Evolutionary conservation across 306 rosid genomes (phyloP).

Genomic region (Fagus sylvatica): DNA sequence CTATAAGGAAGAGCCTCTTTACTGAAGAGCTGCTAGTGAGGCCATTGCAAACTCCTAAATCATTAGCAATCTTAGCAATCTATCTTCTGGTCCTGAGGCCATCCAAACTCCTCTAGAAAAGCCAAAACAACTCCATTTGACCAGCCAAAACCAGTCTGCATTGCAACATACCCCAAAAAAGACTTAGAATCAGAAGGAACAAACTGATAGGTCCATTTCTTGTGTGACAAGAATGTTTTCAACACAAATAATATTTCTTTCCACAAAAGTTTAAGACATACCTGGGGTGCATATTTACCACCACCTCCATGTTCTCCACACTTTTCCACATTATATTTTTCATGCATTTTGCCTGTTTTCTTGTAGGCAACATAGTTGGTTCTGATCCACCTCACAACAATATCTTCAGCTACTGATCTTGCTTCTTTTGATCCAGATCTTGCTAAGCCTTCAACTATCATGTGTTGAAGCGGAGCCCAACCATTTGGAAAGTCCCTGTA

Average conservation of each 20-base stretch:
- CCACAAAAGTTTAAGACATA: conserved; percentile 5
- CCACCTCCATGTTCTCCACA: conserved; percentile 86
- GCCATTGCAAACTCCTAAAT: conserved; percentile 8
- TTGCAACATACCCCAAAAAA: conserved; percentile 27
- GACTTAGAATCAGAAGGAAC: neutral
- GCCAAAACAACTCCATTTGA: conserved; percentile 91
- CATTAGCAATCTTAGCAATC: conserved; percentile 54
- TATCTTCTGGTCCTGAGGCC: conserved; percentile 70
- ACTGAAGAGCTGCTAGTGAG: neutral
- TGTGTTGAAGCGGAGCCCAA: conserved; percentile 94
- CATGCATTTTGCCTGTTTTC: conserved; percentile 79
- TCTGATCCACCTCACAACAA: conserved; percentile 76
- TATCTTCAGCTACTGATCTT: conserved; percentile 66
- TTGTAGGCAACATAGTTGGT: conserved; percentile 70
- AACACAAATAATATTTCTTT: neutral
- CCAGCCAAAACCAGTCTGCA: conserved; percentile 99
- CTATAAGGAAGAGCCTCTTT: neutral
- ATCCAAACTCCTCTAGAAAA: conserved; percentile 93
- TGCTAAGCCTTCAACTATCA: conserved; percentile 86
- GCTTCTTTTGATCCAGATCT: conserved; percentile 76
- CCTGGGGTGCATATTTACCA: conserved; percentile 87
- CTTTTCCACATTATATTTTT: conserved; percentile 69
- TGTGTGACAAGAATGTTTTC: neutral
- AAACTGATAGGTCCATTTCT: neutral
- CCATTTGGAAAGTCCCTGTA: conserved; percentile 96